These are phyloP conservation scores for Saussurea involucrata DNA, from an alignment of 129 eudicot genomes.

Conservation along the genomic window DNA sequence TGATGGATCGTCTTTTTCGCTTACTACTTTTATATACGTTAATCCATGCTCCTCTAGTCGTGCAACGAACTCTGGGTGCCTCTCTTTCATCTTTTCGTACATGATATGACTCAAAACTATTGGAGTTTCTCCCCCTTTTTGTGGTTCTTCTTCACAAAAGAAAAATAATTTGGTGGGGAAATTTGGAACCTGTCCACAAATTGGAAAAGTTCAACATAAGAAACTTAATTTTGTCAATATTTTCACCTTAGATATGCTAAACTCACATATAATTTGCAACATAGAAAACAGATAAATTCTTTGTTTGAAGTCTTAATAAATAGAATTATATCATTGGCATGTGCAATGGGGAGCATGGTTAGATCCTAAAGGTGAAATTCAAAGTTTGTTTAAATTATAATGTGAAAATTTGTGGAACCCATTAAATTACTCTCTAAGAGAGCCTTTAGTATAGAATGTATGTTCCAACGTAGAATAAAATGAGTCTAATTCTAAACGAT, in stretches of 20 bases:
- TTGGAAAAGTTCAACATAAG: background rate
- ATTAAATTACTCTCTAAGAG: too few relatives aligned
- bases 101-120: slow-evolving; percentile 52
- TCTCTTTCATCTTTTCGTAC: slow-evolving; percentile 28
- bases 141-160: slow-evolving; percentile 89
- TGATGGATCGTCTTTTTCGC: slow-evolving; percentile 66
- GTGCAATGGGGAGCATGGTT: background rate
- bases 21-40: slow-evolving; percentile 29
- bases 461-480: too few relatives aligned
- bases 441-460: too few relatives aligned
- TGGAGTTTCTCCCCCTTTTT: slow-evolving; percentile 76
- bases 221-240: background rate
- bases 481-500: too few relatives aligned
- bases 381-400: too few relatives aligned
- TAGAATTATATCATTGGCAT: background rate
- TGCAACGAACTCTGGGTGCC: slow-evolving; percentile 17
- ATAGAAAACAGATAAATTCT: too few relatives aligned
- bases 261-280: too few relatives aligned
- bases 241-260: too few relatives aligned
- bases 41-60: slow-evolving; percentile 25
- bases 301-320: too few relatives aligned
- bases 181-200: slow-evolving; percentile 42
- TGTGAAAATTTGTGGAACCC: too few relatives aligned
- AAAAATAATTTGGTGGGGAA: slow-evolving; percentile 69
- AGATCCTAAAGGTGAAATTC: too few relatives aligned